Percentiles rank a stretch among this genome's conserved stretches.
phyloP scores from a whole-genome alignment of 805 yeast genomes.

The Wickerhamiella brachini region DNA sequence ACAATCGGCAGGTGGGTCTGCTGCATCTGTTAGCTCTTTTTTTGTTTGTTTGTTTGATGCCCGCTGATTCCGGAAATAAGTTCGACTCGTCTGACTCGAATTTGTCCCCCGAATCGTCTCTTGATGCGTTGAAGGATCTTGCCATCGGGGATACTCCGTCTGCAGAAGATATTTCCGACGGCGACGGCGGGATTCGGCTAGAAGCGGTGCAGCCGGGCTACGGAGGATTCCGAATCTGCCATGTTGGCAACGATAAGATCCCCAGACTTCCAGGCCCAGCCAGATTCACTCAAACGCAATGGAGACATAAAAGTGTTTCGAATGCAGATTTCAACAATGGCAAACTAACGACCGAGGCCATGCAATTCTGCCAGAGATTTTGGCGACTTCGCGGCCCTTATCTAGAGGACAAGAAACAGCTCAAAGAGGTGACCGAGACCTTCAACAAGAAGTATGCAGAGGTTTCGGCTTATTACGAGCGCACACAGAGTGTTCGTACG shows the following conservation, averaged over 20 bases:
- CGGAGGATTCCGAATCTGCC: not conserved
- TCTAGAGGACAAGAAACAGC: not conserved
- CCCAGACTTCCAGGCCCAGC: not conserved
- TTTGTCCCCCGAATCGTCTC: no score
- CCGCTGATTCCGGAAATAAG: no score
- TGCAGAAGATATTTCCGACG: no score
- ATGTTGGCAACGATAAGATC: not conserved
- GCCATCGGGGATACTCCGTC: no score
- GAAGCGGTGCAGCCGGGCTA: not conserved
- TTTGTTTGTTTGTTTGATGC: no score
- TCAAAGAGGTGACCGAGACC: not conserved
- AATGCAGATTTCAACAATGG: no score
- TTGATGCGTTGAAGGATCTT: no score
- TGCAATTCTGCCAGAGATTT: not conserved
- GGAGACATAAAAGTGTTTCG: not conserved
- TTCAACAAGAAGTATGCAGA: not conserved
- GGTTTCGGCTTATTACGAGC: not conserved
- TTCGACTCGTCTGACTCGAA: no score
- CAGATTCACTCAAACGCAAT: not conserved
- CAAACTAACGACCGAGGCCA: not conserved
- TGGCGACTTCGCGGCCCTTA: not conserved
- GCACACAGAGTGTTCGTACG: not conserved
- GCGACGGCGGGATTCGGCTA: no score
- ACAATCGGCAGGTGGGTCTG: not conserved
- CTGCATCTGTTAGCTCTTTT: not conserved